A percentile compares a stretch with the other conserved stretches of the same genome.
Evolutionary conservation across 345 rosid species (phyloP).

Genomic region (Corchorus olitorius): DNA sequence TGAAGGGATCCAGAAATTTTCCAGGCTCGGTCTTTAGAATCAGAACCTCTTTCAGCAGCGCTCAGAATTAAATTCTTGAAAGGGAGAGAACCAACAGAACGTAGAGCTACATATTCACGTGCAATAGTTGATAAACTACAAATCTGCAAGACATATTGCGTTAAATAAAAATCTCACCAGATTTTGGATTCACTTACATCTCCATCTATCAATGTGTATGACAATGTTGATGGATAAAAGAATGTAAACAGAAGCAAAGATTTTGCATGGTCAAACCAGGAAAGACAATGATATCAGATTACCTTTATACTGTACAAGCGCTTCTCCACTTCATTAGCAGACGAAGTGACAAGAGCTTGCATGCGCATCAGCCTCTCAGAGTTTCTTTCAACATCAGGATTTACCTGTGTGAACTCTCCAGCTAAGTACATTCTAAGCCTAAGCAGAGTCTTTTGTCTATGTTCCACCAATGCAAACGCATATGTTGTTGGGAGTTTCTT

Average conservation of each 20-base stretch:
- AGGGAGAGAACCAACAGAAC: slow-evolving; percentile 78
- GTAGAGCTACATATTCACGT: slow-evolving; percentile 84
- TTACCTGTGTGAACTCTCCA: slow-evolving; percentile 59
- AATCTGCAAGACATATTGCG: slow-evolving; percentile 51
- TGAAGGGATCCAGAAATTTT: slow-evolving; percentile 69
- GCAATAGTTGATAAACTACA: slow-evolving; percentile 91
- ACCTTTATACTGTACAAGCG: slow-evolving; percentile 75
- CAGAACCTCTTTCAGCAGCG: slow-evolving; percentile 52
- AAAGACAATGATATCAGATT: slow-evolving; percentile 15
- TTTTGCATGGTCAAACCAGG: slow-evolving; percentile 4
- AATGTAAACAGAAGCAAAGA: neutral
- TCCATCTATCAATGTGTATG: slow-evolving; percentile 3
- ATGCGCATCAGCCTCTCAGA: slow-evolving; percentile 55
- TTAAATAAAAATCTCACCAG: slow-evolving; percentile 12
- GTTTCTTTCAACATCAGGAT: slow-evolving; percentile 44
- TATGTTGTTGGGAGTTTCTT: slow-evolving; percentile 59
- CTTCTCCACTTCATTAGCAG: slow-evolving; percentile 50
- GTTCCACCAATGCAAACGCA: slow-evolving; percentile 93
- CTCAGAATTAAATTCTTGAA: slow-evolving; percentile 84
- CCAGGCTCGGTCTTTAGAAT: slow-evolving; percentile 71
- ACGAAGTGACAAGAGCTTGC: slow-evolving; percentile 57
- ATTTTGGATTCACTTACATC: neutral
- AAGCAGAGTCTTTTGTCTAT: slow-evolving; percentile 54
- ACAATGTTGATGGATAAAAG: neutral
- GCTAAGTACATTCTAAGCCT: slow-evolving; percentile 84